Base-by-base conservation (phyloP, 2,329 filamentous ascomycete genomes). In the Fonsecaea monophora region DNA sequence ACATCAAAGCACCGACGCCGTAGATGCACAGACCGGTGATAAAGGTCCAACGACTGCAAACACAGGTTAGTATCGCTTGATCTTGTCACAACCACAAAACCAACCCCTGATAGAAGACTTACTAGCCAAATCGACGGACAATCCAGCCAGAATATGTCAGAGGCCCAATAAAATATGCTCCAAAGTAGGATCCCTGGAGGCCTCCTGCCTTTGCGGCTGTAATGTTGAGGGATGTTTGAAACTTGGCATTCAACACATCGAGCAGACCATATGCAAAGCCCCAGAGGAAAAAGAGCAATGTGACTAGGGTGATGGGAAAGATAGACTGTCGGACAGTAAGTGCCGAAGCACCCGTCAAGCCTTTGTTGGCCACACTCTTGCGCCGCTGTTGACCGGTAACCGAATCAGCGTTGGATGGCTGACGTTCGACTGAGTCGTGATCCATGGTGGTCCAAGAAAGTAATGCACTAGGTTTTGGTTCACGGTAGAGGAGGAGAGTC, bases 1-100 rank as follows among this genome's bases (percentile, higher is more conserved):
- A 94, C 79, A 93, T 92, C 70, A 94, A 87, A 40, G 90, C 92
- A 1, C 90, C 90, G 4, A 87, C 82, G 1, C 89, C 88, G 76
- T 92, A 92, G 53, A 92, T 83, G 65, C 79, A 82, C 6, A 93
- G 82, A 42, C 91, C 92, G 34, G 89, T 83, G 67, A 95, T 94
- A 72, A 95, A 94, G 0, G 91, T 92, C 50, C 87, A 87, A 71
- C 92, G 91, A 62, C 45, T 50, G 18, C 45, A n/a, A 50, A 50
- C 8, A 12, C 4, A 25, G 7, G 45, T 50, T 50, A 50, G 45
- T 25, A 8, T 25, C 18, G 9, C 9, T 21, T 50, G 18, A 45
- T 45, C 1, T 25, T 50, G 18, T 3, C 15, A 50, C 10, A 25
- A 25, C 18, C 18, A 50, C 45, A 50, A 25, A 25, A 25, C n/a